phyloP scores from a whole-genome alignment of 805 yeast species.

The Candida oleophila region DNA sequence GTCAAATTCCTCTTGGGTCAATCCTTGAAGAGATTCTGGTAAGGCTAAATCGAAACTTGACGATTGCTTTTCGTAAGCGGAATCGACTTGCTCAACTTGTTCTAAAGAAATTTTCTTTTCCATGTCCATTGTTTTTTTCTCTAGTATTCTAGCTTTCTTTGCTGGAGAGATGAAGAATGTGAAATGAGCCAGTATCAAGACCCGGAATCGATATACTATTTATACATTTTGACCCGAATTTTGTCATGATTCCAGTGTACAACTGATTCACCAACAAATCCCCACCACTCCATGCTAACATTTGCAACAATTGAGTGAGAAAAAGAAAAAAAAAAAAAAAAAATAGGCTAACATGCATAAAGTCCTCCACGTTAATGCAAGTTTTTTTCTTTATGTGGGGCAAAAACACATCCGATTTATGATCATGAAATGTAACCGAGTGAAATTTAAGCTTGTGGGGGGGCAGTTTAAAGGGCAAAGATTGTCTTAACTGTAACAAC shows the following conservation, averaged over 20 bases:
- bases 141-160: background rate
- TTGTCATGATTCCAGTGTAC: background rate
- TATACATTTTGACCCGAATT: background rate
- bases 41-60: constrained; percentile 1
- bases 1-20: constrained; percentile 43
- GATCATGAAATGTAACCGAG: background rate
- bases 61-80: background rate
- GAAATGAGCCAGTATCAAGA: background rate
- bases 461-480: background rate
- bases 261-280: background rate
- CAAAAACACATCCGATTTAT: background rate
- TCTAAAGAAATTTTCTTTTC: constrained; percentile 1
- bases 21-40: constrained; percentile 32
- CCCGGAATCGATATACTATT: background rate
- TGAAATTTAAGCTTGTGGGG: background rate
- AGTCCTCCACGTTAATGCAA: background rate
- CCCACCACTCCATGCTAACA: background rate
- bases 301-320: background rate
- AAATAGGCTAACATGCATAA: background rate
- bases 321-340: no score
- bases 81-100: constrained; percentile 1
- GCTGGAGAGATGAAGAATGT: background rate
- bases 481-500: background rate
- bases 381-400: background rate
- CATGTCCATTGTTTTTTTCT: background rate